Percentiles rank a stretch among this genome's conserved stretches.
Conservation (phyloP, 2,329 filamentous ascomycete genomes). For the Microdochium nivale region DNA sequence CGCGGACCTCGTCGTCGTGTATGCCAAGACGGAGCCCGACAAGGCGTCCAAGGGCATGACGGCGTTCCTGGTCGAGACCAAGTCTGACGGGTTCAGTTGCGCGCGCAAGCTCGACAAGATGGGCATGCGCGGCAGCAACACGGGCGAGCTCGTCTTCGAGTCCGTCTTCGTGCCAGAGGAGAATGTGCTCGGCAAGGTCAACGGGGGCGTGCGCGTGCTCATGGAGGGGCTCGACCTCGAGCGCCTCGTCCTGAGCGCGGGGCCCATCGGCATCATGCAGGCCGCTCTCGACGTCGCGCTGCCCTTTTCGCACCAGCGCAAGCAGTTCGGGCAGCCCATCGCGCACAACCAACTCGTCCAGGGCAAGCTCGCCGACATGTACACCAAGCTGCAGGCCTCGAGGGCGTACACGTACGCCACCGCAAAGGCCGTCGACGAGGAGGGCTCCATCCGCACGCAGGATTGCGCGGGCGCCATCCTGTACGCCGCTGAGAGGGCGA, state of each 20-base stretch:
- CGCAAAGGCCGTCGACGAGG: slow-evolving; percentile 71
- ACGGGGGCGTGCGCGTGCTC: slow-evolving; percentile 79
- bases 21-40: slow-evolving; percentile 83
- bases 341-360: slow-evolving; percentile 91
- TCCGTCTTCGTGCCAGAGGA: slow-evolving; percentile 79
- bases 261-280: slow-evolving; percentile 92
- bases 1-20: slow-evolving; percentile 89
- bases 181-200: slow-evolving; percentile 71
- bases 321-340: slow-evolving; percentile 81
- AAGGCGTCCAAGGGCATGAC: slow-evolving; percentile 85
- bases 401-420: slow-evolving; percentile 83
- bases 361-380: slow-evolving; percentile 93
- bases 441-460: slow-evolving; percentile 66
- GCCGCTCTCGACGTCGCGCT: slow-evolving; percentile 76
- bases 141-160: slow-evolving; percentile 87
- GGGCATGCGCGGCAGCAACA: slow-evolving; percentile 95
- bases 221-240: slow-evolving; percentile 97
- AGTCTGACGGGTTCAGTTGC: slow-evolving; percentile 69
- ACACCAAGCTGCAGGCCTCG: slow-evolving; percentile 81
- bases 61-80: slow-evolving; percentile 78
- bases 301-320: slow-evolving; percentile 81
- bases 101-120: slow-evolving; percentile 93
- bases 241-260: slow-evolving; percentile 81
- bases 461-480: slow-evolving; percentile 93
- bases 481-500: slow-evolving; percentile 85